These are phyloP conservation scores for Suhomyces maxii DNA, from an alignment of 1,139 yeast species.

Conservation along the genomic window DNA sequence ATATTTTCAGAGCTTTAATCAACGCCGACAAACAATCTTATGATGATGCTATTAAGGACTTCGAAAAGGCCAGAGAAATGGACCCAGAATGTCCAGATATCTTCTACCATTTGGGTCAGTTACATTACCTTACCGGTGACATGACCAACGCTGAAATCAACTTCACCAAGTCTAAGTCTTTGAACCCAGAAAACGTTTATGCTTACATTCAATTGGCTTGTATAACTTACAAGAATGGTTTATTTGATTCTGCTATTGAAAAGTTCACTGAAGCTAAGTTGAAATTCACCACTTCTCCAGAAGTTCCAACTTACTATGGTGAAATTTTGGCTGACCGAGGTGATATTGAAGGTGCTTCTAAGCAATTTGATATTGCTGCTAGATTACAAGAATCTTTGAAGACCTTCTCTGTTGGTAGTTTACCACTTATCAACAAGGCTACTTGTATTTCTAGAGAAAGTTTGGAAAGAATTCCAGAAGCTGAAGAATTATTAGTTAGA, in stretches of 20 bases:
- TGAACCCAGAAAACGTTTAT: slow-evolving; percentile 75
- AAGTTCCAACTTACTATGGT: slow-evolving; percentile 93
- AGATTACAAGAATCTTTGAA: slow-evolving; percentile 73
- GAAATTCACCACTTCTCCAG: slow-evolving; percentile 84
- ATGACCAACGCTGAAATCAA: slow-evolving; percentile 70
- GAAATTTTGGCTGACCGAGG: slow-evolving; percentile 87
- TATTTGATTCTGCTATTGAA: slow-evolving; percentile 57
- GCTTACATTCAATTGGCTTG: slow-evolving; percentile 94
- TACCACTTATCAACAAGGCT: slow-evolving; percentile 91
- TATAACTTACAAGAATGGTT: slow-evolving; percentile 81
- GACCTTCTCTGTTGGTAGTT: slow-evolving; percentile 70
- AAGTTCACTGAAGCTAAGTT: slow-evolving; percentile 72
- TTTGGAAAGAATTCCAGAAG: slow-evolving; percentile 54
- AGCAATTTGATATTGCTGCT: slow-evolving; percentile 85
- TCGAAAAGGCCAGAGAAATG: slow-evolving; percentile 67
- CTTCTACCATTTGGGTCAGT: slow-evolving; percentile 94
- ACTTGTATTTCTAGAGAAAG: slow-evolving; percentile 65
- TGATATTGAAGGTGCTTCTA: slow-evolving; percentile 68
- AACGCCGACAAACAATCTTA: slow-evolving; percentile 76
- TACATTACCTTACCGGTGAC: slow-evolving; percentile 77
- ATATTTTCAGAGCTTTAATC: slow-evolving; percentile 80
- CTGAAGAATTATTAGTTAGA: slow-evolving; percentile 65
- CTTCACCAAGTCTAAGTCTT: slow-evolving; percentile 73
- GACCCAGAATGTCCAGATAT: slow-evolving; percentile 78
- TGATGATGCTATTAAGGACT: slow-evolving; percentile 65